phyloP scores from a whole-genome alignment of 163 green algal species.

The Prototheca wickerhamii region DNA sequence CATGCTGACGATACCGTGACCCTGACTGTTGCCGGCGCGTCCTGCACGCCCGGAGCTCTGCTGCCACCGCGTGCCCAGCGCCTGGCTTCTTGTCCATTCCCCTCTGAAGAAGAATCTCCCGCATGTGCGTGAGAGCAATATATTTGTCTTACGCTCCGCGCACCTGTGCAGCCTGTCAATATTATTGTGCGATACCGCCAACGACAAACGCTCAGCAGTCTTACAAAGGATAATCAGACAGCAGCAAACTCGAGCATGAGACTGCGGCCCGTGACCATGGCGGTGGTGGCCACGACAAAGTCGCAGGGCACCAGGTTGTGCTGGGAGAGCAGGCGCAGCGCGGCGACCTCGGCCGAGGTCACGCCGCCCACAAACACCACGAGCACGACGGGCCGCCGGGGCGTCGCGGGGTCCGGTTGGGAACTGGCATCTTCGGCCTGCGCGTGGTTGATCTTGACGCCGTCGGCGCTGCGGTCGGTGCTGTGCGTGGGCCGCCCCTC shows the following conservation, averaged over 20 bases:
- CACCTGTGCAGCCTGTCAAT: no score
- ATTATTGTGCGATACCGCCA: no score
- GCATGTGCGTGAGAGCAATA: no score
- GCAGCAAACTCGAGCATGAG: slow-evolving; percentile 32
- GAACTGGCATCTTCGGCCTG: background rate
- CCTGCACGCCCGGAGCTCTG: no score
- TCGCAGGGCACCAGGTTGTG: slow-evolving; percentile 26
- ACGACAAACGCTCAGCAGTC: no score
- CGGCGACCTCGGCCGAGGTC: slow-evolving; percentile 76
- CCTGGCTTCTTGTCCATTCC: no score
- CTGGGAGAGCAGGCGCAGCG: slow-evolving; percentile 60
- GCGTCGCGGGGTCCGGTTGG: background rate
- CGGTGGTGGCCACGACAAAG: slow-evolving; percentile 65
- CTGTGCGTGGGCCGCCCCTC: slow-evolving; percentile 32
- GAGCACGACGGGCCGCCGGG: slow-evolving; percentile 39
- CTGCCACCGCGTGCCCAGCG: no score
- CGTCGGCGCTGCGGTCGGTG: slow-evolving; percentile 5
- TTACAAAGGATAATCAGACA: background rate
- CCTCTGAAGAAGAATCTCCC: no score
- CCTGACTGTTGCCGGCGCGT: no score
- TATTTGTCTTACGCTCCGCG: no score
- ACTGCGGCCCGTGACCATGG: slow-evolving; percentile 55
- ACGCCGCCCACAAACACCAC: slow-evolving; percentile 84
- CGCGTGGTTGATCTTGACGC: background rate
- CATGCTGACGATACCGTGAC: no score